Percentiles rank a stretch among this genome's conserved stretches.
These are phyloP conservation scores for Cystoisospora suis DNA, from an alignment of 169 alveolate species.

Conservation along the genomic window DNA sequence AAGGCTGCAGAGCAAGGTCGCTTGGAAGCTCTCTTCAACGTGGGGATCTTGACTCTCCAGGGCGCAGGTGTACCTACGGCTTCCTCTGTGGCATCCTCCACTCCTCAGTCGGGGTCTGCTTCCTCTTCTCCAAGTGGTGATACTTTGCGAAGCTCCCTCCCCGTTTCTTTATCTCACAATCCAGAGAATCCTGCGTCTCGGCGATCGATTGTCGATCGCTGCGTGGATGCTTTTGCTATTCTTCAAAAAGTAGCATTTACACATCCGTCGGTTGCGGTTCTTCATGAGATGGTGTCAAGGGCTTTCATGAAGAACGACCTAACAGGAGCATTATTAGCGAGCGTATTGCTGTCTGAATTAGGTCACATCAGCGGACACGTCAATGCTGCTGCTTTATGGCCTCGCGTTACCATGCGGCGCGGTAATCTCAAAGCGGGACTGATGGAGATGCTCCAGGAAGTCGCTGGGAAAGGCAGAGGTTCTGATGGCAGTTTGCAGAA, in stretches of 20 bases:
- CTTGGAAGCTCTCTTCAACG: slow-evolving; percentile 65
- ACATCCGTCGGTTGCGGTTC: slow-evolving; percentile 21
- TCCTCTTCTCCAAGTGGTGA: neutral
- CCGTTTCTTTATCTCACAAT: neutral
- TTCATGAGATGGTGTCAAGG: slow-evolving; percentile 23
- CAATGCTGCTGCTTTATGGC: slow-evolving; percentile 81
- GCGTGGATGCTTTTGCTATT: neutral
- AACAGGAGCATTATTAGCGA: slow-evolving; percentile 79
- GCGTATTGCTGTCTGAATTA: slow-evolving; percentile 82
- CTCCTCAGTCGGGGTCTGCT: neutral
- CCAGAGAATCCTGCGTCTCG: neutral
- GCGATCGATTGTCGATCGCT: neutral
- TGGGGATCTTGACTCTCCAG: slow-evolving; percentile 67
- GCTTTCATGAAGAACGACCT: slow-evolving; percentile 73
- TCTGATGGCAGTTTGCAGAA: neutral
- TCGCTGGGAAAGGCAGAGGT: neutral
- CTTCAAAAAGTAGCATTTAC: slow-evolving; percentile 23
- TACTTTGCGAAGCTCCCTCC: neutral
- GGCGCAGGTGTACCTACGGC: slow-evolving; percentile 41
- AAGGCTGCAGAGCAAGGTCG: slow-evolving; percentile 70
- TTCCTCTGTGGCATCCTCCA: neutral
- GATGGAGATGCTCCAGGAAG: neutral
- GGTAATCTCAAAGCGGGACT: neutral
- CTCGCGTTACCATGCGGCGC: neutral
- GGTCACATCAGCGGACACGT: slow-evolving; percentile 86